Base-by-base conservation (phyloP, 2,329 filamentous ascomycete species). In the Fusarium sp. region DNA sequence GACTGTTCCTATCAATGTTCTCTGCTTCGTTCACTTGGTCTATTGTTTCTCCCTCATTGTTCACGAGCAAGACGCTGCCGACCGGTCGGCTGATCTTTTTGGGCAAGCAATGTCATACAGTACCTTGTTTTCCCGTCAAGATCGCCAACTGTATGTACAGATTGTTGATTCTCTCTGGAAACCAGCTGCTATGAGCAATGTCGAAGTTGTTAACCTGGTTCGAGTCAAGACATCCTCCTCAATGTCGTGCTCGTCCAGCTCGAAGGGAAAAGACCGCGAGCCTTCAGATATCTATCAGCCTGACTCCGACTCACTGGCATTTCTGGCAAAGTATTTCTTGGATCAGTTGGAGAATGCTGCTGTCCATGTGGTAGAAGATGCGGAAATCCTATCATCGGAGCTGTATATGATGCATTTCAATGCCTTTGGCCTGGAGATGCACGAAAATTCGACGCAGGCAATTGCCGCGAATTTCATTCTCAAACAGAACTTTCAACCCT, bases 21-120 rank as follows among this genome's bases (percentile, higher is more conserved):
- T 87, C 3, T 87, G 84, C 70, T 83, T 87, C 61, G 72, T 86
- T 31, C 85, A 87, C 55, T 64, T 87, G 20, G 76, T 83, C 23
- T 86, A 85, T 64, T 82, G 84, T 14, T 78, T 87, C 36, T 85
- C 81, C 6, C 66, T 85, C 11, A 77, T 84, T 15, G 70, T 84
- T 7, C 79, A 84, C 53, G 81, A 80, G 67, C 77, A 80, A 49
- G 78, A 81, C 29, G 75, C 80, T 7, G 47, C 70, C 13, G 59
- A 58, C 10, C 78, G 77, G 47, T 80, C 77, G 23, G 75, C 72
- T 17, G 73, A 78, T 17, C 74, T 87, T 10, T 87, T 85, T 65
- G 69, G 74, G 3, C 85, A 86, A 69, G 81, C 82, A 10, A 69
- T 85, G 20, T 73, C 76, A 11, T 87, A 87, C 67, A 72, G 77